Conservation (phyloP, 345 rosid genomes). For the Melaleuca alternifolia region DNA sequence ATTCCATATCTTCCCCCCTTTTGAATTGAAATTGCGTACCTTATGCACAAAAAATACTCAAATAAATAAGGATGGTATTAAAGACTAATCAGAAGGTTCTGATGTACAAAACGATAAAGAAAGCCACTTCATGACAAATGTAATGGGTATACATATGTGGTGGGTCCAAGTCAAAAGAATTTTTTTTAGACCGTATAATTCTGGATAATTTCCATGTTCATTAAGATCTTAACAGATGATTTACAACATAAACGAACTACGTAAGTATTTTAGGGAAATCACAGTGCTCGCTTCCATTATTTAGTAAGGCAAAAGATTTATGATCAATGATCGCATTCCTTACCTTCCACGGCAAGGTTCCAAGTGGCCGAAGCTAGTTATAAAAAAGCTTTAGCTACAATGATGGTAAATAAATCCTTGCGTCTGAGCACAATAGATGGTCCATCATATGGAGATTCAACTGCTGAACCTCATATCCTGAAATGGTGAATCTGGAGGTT, state of each 20-base stretch:
- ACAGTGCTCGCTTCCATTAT: neutral
- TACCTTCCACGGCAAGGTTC: neutral
- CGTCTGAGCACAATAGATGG: neutral
- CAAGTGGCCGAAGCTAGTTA: neutral
- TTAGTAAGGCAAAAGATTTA: neutral
- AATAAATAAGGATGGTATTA: neutral
- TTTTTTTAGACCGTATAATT: neutral
- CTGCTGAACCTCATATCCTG: neutral
- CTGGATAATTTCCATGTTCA: neutral
- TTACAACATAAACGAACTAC: neutral
- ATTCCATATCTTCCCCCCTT: neutral
- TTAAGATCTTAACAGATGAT: neutral
- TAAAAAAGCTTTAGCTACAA: neutral
- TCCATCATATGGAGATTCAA: neutral
- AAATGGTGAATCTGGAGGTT: conserved; percentile 59
- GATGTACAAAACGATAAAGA: too few species aligned
- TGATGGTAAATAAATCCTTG: neutral
- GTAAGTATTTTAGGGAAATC: neutral
- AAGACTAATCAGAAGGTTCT: too few species aligned
- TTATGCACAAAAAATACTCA: neutral
- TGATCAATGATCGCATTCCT: neutral
- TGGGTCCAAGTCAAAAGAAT: neutral
- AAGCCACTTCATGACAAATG: too few species aligned
- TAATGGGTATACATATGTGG: neutral
- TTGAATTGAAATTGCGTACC: neutral